These are phyloP conservation scores for Xylaria curta DNA, from an alignment of 495 filamentous ascomycete genomes.

Conservation along the genomic window DNA sequence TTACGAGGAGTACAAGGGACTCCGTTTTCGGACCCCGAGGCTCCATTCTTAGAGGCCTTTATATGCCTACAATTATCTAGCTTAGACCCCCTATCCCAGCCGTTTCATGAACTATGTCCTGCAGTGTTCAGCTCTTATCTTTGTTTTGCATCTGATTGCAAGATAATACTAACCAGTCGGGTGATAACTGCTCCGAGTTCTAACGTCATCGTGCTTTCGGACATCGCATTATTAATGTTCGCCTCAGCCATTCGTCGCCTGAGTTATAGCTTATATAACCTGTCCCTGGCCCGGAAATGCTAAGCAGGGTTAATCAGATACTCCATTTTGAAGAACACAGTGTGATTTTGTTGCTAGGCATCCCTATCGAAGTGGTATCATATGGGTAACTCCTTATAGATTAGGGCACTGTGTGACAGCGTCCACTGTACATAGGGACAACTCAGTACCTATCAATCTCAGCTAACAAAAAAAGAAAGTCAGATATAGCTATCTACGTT, in stretches of 20 bases:
- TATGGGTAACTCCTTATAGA: neutral
- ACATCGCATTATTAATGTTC: neutral
- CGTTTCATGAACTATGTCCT: neutral
- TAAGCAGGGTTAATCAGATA: neutral
- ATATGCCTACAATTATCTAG: neutral
- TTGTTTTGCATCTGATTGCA: neutral
- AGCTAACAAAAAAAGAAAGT: neutral
- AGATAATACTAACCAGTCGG: neutral
- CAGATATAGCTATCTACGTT: neutral
- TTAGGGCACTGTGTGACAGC: neutral
- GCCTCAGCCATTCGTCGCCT: neutral
- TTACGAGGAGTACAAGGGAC: too few species aligned
- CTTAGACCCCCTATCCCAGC: neutral
- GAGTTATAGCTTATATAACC: neutral
- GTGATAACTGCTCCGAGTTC: neutral
- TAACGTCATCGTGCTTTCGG: neutral
- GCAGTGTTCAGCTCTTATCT: neutral
- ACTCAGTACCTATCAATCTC: neutral
- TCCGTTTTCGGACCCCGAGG: too few species aligned
- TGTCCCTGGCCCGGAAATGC: neutral
- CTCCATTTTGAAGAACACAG: neutral
- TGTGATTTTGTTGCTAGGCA: neutral
- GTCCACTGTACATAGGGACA: neutral
- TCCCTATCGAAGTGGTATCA: neutral
- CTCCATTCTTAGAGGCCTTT: too few species aligned